Conservation (phyloP, 2,329 filamentous ascomycete genomes). For the Stagonosporopsis chrysanthemi region DNA sequence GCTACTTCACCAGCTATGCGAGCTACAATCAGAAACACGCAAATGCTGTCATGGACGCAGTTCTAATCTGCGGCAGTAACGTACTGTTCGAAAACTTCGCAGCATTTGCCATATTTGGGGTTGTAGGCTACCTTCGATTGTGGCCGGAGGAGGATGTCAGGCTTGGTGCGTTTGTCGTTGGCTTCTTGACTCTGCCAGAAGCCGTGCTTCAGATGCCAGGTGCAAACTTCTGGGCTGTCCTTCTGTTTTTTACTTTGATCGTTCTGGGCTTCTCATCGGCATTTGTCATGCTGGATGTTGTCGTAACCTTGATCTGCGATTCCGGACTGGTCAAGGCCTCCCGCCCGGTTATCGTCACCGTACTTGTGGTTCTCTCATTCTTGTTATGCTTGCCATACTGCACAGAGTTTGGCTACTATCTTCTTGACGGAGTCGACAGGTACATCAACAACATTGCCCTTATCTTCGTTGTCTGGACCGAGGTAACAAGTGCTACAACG, state of each 20-base stretch:
- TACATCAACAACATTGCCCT: constrained; percentile 65
- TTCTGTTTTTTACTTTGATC: constrained; percentile 66
- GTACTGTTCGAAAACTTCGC: constrained; percentile 64
- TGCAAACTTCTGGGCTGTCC: constrained; percentile 65
- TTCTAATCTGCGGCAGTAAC: constrained; percentile 64
- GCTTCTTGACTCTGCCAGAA: constrained; percentile 65
- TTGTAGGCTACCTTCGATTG: constrained; percentile 59
- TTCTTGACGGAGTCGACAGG: constrained; percentile 62
- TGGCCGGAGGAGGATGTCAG: constrained; percentile 54
- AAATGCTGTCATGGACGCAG: constrained; percentile 66
- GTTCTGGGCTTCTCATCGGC: constrained; percentile 66
- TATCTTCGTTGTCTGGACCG: constrained; percentile 62
- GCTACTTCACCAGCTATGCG: constrained; percentile 64
- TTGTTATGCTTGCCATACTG: constrained; percentile 64
- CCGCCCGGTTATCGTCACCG: constrained; percentile 59
- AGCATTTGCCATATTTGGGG: constrained; percentile 62
- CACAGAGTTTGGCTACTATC: constrained; percentile 65
- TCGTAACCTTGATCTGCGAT: constrained; percentile 63
- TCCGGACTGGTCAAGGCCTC: constrained; percentile 56
- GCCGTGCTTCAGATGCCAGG: constrained; percentile 65
- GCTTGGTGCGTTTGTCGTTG: constrained; percentile 64
- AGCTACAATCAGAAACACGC: constrained; percentile 65
- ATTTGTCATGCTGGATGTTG: constrained; percentile 66
- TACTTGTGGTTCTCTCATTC: constrained; percentile 59
- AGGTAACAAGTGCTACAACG: constrained; percentile 62